A percentile compares a stretch with the other conserved stretches of the same genome.
Conservation (phyloP, 1,139 yeast genomes). For the Sugiyamaella novakii region DNA sequence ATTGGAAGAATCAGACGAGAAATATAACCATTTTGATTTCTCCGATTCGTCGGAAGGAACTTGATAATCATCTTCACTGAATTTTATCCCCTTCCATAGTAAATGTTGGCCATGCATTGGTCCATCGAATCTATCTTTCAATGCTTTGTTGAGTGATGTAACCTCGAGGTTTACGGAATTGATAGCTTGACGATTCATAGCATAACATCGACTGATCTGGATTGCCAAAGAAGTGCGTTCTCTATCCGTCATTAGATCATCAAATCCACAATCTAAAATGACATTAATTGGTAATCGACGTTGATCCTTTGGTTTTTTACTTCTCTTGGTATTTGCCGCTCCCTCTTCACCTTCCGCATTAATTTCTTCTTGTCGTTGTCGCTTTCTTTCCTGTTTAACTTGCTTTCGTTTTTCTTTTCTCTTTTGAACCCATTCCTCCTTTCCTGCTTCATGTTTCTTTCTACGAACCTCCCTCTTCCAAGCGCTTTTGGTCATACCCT, state of each 20-base stretch:
- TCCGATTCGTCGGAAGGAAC: conserved; percentile 40
- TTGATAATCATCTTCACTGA: conserved; percentile 48
- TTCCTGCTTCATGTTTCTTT: conserved; percentile 63
- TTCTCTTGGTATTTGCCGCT: conserved; percentile 3
- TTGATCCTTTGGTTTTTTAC: conserved; percentile 21
- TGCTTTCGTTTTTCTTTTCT: conserved; percentile 53
- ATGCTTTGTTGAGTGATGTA: conserved; percentile 65
- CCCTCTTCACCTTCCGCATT: conserved; percentile 14
- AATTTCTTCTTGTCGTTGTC: conserved; percentile 21
- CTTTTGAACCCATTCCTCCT: conserved; percentile 57
- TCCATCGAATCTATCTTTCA: conserved; percentile 68
- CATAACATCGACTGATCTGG: conserved; percentile 81
- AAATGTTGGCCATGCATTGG: conserved; percentile 57
- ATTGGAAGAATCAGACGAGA: conserved; percentile 86
- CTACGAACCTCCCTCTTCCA: conserved; percentile 73
- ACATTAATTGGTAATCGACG: conserved; percentile 40
- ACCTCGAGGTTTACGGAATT: conserved; percentile 63
- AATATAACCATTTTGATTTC: conserved; percentile 57
- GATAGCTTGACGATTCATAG: conserved; percentile 67
- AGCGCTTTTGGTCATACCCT: conserved; percentile 81
- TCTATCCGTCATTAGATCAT: conserved; percentile 76
- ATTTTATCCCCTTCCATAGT: conserved; percentile 66
- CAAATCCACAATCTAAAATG: conserved; percentile 86
- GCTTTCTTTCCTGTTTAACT: conserved; percentile 37
- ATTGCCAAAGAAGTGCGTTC: conserved; percentile 77